Evolutionary conservation across 371 early-diverging fungal genomes (phyloP).

Genomic region (Mucor piriformis): DNA sequence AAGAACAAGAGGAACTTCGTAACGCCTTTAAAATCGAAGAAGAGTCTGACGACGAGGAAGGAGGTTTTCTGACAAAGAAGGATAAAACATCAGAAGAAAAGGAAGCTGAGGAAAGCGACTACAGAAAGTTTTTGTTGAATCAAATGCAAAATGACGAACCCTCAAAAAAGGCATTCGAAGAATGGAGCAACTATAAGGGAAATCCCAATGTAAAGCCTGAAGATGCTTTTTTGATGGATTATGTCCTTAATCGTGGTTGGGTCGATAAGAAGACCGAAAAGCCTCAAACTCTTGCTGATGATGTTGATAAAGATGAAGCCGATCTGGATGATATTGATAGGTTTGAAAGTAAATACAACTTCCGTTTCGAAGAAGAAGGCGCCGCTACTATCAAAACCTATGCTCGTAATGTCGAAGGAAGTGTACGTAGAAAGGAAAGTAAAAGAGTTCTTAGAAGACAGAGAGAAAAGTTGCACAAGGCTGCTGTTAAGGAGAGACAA

Average conservation of each 20-base stretch:
- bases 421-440: constrained; percentile 73
- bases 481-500: constrained; percentile 66
- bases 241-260: constrained; percentile 94
- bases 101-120: constrained; percentile 79
- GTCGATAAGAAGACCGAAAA: constrained; percentile 69
- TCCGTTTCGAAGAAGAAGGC: constrained; percentile 90
- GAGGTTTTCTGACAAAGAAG: constrained; percentile 75
- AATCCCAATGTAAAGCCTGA: constrained; percentile 60
- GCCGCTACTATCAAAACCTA: constrained; percentile 68
- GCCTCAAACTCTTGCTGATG: constrained; percentile 45
- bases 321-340: constrained; percentile 77
- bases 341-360: constrained; percentile 91
- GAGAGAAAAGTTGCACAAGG: constrained; percentile 70
- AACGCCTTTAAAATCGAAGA: constrained; percentile 65
- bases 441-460: constrained; percentile 75
- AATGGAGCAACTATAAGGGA: constrained; percentile 65
- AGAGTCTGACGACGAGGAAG: constrained; percentile 55
- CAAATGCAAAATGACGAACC: constrained; percentile 66
- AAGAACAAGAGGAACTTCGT: constrained; percentile 86
- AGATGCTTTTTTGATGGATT: constrained; percentile 90
- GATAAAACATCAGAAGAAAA: constrained; percentile 73
- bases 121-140: constrained; percentile 80
- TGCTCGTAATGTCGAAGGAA: constrained; percentile 78
- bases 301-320: constrained; percentile 67
- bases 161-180: constrained; percentile 57